phyloP scores from a whole-genome alignment of 2,329 filamentous ascomycete species.

The Penicillium rolfsii region DNA sequence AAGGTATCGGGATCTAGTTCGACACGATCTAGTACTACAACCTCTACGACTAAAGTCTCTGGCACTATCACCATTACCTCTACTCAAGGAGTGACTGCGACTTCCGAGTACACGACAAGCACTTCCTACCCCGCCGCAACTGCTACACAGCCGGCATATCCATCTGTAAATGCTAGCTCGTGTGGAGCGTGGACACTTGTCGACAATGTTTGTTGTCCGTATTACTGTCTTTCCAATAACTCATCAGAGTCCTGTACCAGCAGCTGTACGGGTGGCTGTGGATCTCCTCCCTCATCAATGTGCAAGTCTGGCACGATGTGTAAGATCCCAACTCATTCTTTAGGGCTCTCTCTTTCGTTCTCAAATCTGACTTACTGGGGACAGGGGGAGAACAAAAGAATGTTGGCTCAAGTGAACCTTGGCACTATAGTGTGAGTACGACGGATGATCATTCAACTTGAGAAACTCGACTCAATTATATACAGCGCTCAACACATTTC shows the following conservation, averaged over 20 bases:
- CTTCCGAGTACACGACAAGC: slow-evolving; percentile 3
- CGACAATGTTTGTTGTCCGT: slow-evolving; percentile 8
- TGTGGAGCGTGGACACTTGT: slow-evolving; percentile 3
- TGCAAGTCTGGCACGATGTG: slow-evolving; percentile 8
- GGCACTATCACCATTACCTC: not conserved
- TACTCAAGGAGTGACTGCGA: not conserved
- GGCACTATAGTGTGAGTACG: slow-evolving; percentile 4
- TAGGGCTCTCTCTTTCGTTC: not conserved
- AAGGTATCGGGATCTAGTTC: not conserved
- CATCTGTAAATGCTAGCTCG: not conserved
- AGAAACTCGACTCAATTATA: not conserved
- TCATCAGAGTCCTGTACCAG: slow-evolving; percentile 4
- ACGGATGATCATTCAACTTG: too few species aligned
- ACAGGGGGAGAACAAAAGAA: slow-evolving; percentile 2
- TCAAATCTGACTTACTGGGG: not conserved
- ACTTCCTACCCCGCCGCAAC: not conserved
- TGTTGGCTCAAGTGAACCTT: not conserved
- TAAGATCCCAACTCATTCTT: not conserved
- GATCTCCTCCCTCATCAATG: slow-evolving; percentile 3
- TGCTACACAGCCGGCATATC: slow-evolving; percentile 4
- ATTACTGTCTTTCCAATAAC: slow-evolving; percentile 5
- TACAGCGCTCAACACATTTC: slow-evolving; percentile 4
- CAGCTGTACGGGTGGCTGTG: slow-evolving; percentile 1
- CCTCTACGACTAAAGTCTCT: not conserved
- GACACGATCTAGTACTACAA: not conserved